A percentile compares a stretch with the other conserved stretches of the same genome.
phyloP scores from a whole-genome alignment of 1,139 yeast species.

The Trichomonascaceae sp. region DNA sequence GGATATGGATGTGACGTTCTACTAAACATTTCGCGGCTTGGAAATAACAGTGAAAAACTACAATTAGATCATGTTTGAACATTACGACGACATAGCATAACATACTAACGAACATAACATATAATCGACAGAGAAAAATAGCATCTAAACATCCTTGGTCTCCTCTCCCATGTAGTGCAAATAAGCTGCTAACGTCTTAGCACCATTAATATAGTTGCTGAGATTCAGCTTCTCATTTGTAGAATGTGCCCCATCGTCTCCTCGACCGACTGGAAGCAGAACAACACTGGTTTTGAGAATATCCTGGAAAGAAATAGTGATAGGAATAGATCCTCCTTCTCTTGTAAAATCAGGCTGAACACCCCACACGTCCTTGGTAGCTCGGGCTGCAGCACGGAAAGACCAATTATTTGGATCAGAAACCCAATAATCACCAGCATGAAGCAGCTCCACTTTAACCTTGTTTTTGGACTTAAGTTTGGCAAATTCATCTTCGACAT shows the following conservation, averaged over 20 bases:
- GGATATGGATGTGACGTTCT: constrained; percentile 92
- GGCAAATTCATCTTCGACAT: constrained; percentile 59
- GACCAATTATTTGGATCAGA: constrained; percentile 89
- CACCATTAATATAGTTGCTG: constrained; percentile 86
- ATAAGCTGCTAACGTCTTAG: constrained; percentile 89
- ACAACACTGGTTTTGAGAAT: constrained; percentile 79
- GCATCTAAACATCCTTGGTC: constrained; percentile 28
- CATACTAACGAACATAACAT: background rate
- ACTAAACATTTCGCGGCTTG: constrained; percentile 69
- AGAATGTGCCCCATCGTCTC: constrained; percentile 99
- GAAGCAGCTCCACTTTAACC: constrained; percentile 67
- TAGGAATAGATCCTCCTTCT: constrained; percentile 98
- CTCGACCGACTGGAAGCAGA: constrained; percentile 94
- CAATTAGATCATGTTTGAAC: constrained; percentile 70
- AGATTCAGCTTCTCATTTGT: constrained; percentile 91
- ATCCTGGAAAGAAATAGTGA: constrained; percentile 86
- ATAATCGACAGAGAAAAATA: background rate
- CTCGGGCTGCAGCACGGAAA: constrained; percentile 90
- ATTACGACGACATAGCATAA: background rate
- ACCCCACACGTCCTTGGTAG: constrained; percentile 91
- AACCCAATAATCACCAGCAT: constrained; percentile 96
- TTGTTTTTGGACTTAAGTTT: constrained; percentile 71
- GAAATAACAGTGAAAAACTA: constrained; percentile 55
- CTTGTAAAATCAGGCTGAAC: constrained; percentile 94
- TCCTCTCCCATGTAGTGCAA: constrained; percentile 71